These are phyloP conservation scores for Chenopodium quinoa DNA, from an alignment of 148 eudicot species.

Conservation along the genomic window DNA sequence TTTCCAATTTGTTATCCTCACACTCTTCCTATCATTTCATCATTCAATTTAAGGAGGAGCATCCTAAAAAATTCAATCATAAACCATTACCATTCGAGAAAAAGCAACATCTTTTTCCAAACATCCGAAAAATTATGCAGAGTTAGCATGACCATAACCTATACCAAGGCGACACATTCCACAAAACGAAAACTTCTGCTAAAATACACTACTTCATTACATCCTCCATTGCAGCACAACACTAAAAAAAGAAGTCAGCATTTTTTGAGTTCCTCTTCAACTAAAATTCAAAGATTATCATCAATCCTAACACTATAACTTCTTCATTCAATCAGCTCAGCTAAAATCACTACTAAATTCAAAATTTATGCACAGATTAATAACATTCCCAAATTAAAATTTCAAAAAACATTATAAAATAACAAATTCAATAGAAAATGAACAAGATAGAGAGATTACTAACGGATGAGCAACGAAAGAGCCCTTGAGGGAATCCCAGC, in stretches of 20 bases:
- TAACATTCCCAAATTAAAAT: no score
- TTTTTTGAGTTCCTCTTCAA: no score
- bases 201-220: not conserved
- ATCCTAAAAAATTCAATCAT: not conserved
- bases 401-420: not conserved
- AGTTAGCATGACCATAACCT: not conserved
- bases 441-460: conserved; percentile 26
- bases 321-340: not conserved
- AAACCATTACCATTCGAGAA: not conserved
- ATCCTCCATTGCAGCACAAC: not conserved
- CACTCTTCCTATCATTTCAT: not conserved
- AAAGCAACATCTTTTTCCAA: not conserved
- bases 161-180: not conserved
- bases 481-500: conserved; percentile 53
- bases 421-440: not conserved
- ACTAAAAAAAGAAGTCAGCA: no score
- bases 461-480: conserved; percentile 85
- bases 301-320: no score
- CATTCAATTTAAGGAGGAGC: not conserved
- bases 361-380: no score
- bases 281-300: no score
- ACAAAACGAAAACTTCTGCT: not conserved
- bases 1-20: not conserved
- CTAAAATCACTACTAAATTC: not conserved
- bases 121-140: not conserved